Conservation (phyloP, 352 stramenopile species). For the Phytophthora tentaculata region DNA sequence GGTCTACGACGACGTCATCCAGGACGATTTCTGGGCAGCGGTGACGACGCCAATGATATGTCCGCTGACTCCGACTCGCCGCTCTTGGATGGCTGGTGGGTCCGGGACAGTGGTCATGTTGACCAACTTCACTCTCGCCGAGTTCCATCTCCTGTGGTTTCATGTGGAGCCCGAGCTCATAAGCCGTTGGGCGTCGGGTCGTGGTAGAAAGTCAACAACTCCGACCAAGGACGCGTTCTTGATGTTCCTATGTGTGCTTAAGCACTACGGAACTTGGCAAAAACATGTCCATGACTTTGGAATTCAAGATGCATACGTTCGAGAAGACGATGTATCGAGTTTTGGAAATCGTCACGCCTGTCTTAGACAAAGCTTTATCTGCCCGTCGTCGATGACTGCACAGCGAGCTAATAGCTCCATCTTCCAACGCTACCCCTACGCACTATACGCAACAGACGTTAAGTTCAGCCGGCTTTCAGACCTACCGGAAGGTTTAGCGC, state of each 20-base stretch:
- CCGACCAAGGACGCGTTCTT: constrained; percentile 11
- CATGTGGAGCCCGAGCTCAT: constrained; percentile 10
- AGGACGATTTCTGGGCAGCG: not conserved
- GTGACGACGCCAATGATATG: not conserved
- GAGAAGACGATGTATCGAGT: constrained; percentile 15
- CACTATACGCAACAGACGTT: constrained; percentile 11
- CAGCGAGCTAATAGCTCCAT: constrained; percentile 4
- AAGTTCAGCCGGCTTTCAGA: constrained; percentile 9
- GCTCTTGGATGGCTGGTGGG: constrained; percentile 2
- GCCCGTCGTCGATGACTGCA: not conserved
- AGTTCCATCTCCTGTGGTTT: constrained; percentile 6
- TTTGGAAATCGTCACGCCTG: not conserved
- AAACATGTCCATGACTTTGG: constrained; percentile 11
- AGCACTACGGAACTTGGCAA: constrained; percentile 14
- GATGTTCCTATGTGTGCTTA: constrained; percentile 6
- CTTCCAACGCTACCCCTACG: constrained; percentile 13
- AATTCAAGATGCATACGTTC: constrained; percentile 4
- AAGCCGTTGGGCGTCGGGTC: constrained; percentile 3
- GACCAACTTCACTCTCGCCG: constrained; percentile 9
- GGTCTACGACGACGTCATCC: not conserved
- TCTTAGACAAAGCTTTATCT: not conserved
- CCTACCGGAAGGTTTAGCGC: constrained; percentile 8
- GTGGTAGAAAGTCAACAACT: not conserved
- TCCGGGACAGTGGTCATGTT: constrained; percentile 7
- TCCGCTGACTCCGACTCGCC: constrained; percentile 1